These are phyloP conservation scores for Aegle marmelos DNA, from an alignment of 345 rosid species.

Conservation along the genomic window DNA sequence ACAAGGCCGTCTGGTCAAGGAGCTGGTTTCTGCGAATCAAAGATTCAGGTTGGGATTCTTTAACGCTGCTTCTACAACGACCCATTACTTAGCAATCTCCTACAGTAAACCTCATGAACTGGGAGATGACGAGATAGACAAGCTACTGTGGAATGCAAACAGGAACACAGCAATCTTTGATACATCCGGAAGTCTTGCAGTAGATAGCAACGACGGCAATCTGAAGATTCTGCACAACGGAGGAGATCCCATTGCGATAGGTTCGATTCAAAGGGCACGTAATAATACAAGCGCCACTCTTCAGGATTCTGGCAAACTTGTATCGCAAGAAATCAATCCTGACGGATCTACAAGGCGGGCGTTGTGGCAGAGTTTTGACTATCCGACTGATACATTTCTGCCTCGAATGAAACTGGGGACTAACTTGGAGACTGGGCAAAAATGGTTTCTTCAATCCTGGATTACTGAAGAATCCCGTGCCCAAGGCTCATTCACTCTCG, in stretches of 20 bases:
- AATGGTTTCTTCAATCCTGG: slow-evolving; percentile 25
- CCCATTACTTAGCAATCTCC: too few species aligned
- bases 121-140: too few species aligned
- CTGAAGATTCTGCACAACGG: background rate
- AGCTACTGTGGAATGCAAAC: background rate
- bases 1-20: too few species aligned
- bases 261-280: background rate
- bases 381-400: slow-evolving; percentile 5
- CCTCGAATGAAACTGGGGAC: slow-evolving; percentile 48
- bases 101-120: too few species aligned
- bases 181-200: background rate
- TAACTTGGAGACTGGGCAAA: slow-evolving; percentile 11
- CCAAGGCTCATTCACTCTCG: slow-evolving; percentile 26
- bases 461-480: slow-evolving; percentile 8
- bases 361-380: slow-evolving; percentile 21
- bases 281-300: background rate
- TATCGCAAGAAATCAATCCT: slow-evolving; percentile 24
- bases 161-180: background rate
- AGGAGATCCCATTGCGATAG: background rate
- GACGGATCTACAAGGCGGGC: slow-evolving; percentile 23
- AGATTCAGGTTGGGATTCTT: too few species aligned
- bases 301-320: slow-evolving; percentile 25
- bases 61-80: too few species aligned
- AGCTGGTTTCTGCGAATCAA: too few species aligned
- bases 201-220: background rate